phyloP scores from a whole-genome alignment of 2,329 filamentous ascomycete species.

The Knufia fluminis region DNA sequence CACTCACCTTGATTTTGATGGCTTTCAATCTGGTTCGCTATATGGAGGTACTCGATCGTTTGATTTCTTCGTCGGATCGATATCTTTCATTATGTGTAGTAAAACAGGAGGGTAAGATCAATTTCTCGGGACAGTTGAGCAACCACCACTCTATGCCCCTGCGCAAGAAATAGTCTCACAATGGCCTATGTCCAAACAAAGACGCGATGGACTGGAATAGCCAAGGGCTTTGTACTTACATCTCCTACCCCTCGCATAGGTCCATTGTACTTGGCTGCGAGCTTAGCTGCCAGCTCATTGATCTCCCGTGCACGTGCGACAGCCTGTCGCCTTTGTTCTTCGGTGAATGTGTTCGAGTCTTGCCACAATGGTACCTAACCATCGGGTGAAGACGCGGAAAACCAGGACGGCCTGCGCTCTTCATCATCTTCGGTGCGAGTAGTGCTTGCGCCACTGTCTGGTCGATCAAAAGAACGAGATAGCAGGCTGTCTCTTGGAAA shows the following conservation, averaged over 20 bases:
- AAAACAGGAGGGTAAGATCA: too few species aligned
- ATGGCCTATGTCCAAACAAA: not conserved
- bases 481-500: not conserved
- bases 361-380: conserved; percentile 7
- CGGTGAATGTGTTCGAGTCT: conserved; percentile 10
- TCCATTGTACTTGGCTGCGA: conserved; percentile 10
- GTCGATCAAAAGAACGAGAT: not conserved
- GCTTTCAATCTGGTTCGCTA: too few species aligned
- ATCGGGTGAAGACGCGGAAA: conserved; percentile 3
- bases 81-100: too few species aligned
- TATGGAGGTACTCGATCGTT: not conserved
- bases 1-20: not conserved
- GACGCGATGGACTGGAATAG: not conserved
- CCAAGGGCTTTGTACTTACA: conserved; percentile 4
- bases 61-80: not conserved
- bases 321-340: conserved; percentile 6
- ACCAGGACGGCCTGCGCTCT: not conserved
- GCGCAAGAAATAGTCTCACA: too few species aligned
- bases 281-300: conserved; percentile 9
- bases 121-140: too few species aligned
- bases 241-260: conserved; percentile 9
- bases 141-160: too few species aligned
- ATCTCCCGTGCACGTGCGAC: conserved; percentile 8
- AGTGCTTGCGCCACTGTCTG: not conserved
- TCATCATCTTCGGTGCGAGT: not conserved